A percentile compares a stretch with the other conserved stretches of the same genome.
Conservation (phyloP, 805 yeast species). For the Nakazawaea peltata region DNA sequence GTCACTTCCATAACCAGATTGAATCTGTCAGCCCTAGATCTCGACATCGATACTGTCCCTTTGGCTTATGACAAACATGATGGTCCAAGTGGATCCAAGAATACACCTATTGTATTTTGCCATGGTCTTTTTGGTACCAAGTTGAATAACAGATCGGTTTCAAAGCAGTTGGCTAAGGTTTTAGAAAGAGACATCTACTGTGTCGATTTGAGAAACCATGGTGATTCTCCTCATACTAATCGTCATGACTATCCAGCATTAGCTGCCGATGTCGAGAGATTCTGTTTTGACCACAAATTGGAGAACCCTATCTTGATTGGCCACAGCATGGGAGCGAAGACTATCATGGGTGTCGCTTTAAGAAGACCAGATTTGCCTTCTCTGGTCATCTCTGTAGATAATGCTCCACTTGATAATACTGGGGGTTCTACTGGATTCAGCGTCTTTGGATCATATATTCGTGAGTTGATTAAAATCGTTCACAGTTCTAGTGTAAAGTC, state of each 20-base stretch:
- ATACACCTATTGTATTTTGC: slow-evolving; percentile 58
- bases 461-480: slow-evolving; percentile 50
- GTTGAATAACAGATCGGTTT: slow-evolving; percentile 75
- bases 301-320: slow-evolving; percentile 59
- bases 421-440: slow-evolving; percentile 29
- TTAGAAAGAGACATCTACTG: slow-evolving; percentile 55
- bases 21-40: no score
- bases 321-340: slow-evolving; percentile 91
- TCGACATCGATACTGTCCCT: slow-evolving; percentile 11
- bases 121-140: slow-evolving; percentile 90
- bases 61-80: slow-evolving; percentile 12
- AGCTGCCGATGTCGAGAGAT: slow-evolving; percentile 79
- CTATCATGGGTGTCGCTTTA: slow-evolving; percentile 81
- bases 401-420: slow-evolving; percentile 71
- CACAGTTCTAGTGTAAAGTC: slow-evolving; percentile 31
- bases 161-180: slow-evolving; percentile 41
- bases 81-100: not conserved
- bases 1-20: no score
- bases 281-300: slow-evolving; percentile 40
- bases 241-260: slow-evolving; percentile 73
- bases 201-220: slow-evolving; percentile 84
- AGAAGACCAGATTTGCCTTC: slow-evolving; percentile 55
- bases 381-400: slow-evolving; percentile 73
- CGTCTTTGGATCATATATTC: slow-evolving; percentile 60
- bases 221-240: slow-evolving; percentile 73